phyloP scores from a whole-genome alignment of 495 filamentous ascomycete species.

The Collariella sp. region DNA sequence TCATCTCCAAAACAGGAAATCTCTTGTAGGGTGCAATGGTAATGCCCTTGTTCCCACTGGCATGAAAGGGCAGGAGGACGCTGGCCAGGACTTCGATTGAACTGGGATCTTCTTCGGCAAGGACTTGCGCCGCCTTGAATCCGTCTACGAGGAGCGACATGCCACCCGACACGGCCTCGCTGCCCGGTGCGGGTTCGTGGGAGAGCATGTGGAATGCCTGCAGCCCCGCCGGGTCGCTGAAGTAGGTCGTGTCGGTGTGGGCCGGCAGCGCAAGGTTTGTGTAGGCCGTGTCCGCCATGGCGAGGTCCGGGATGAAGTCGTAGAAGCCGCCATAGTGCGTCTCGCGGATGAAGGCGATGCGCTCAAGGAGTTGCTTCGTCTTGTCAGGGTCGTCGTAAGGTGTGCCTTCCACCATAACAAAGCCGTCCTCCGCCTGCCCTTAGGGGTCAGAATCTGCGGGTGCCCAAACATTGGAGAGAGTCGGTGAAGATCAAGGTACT shows the following conservation, averaged over 20 bases:
- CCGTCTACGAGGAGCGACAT: conserved; percentile 74
- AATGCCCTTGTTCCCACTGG: conserved; percentile 75
- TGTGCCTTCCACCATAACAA: conserved; percentile 59
- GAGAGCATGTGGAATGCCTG: conserved; percentile 86
- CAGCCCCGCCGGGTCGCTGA: conserved; percentile 78
- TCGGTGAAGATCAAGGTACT: conserved; percentile 4
- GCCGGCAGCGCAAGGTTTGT: conserved; percentile 64
- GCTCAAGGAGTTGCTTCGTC: conserved; percentile 62
- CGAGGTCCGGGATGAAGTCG: conserved; percentile 83
- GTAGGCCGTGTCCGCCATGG: conserved; percentile 88
- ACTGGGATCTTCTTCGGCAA: conserved; percentile 40
- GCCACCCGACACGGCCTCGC: conserved; percentile 51
- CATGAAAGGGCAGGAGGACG: conserved; percentile 58
- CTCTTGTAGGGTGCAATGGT: conserved; percentile 59
- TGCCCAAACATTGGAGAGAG: not conserved
- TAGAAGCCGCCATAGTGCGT: conserved; percentile 96
- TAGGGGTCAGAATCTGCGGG: not conserved
- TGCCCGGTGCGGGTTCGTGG: conserved; percentile 41
- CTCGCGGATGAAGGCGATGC: conserved; percentile 70
- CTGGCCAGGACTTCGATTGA: conserved; percentile 46
- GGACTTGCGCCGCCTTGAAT: conserved; percentile 54
- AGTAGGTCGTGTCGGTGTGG: conserved; percentile 93
- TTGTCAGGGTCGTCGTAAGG: conserved; percentile 54
- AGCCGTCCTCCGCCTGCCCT: conserved; percentile 47
- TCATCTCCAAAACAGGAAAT: conserved; percentile 58